phyloP scores from a whole-genome alignment of 257 asterid genomes.

The Schizonepeta tenuifolia region DNA sequence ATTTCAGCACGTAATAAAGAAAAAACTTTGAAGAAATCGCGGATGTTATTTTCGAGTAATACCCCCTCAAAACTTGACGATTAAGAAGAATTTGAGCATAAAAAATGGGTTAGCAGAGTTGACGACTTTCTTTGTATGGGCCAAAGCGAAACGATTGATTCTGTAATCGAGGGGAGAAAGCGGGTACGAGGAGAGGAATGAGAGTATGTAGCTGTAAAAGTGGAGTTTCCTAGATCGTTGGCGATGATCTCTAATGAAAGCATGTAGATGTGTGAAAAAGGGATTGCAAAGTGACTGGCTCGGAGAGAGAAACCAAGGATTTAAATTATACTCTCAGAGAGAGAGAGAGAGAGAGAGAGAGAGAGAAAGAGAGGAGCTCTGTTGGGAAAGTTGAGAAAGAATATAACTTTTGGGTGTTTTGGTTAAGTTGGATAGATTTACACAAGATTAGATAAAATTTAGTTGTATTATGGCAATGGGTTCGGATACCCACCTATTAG shows the following conservation, averaged over 20 bases:
- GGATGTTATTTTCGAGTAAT: slow-evolving; percentile 32
- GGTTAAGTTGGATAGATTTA: too few relatives aligned
- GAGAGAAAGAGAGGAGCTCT: slow-evolving; percentile 19
- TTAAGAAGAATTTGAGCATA: neutral
- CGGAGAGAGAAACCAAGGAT: slow-evolving; percentile 27
- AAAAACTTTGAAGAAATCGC: slow-evolving; percentile 34
- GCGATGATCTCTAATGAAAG: slow-evolving; percentile 47
- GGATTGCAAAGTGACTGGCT: slow-evolving; percentile 7
- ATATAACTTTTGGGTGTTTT: neutral
- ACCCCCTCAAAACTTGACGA: slow-evolving; percentile 31
- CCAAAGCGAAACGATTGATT: neutral
- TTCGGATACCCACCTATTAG: too few relatives aligned
- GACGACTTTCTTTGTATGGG: slow-evolving; percentile 17
- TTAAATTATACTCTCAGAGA: slow-evolving; percentile 9
- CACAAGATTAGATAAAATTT: too few relatives aligned
- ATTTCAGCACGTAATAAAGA: slow-evolving; percentile 4
- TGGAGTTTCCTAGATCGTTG: slow-evolving; percentile 38
- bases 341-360: slow-evolving; percentile 17
- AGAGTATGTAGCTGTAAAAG: slow-evolving; percentile 38
- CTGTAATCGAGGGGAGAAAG: slow-evolving; percentile 24
- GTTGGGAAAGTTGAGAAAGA: neutral
- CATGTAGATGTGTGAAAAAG: slow-evolving; percentile 11
- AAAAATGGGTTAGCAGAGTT: slow-evolving; percentile 34
- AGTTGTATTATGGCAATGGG: too few relatives aligned
- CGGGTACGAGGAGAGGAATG: slow-evolving; percentile 27